Evolutionary conservation across 2,329 filamentous ascomycete species (phyloP), one percentile per base, ranked within the genome.

Genomic region (Clarireedia paspali): DNA sequence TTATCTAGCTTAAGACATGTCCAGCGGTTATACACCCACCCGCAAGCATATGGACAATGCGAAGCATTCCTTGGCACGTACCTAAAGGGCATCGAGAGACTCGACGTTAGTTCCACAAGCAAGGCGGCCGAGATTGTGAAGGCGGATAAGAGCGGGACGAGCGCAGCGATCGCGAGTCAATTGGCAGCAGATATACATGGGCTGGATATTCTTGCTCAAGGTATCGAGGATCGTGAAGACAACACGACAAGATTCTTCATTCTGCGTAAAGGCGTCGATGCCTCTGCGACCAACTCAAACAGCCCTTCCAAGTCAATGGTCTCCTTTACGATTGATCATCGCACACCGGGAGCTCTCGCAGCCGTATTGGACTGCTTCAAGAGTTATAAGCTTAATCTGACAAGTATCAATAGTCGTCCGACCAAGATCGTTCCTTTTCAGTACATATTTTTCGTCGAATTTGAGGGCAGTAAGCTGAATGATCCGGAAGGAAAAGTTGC

Each of bases 371-470:
- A 85, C 50, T 88, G 89, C 55, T 97, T 97, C 73, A 84, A 84
- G 60, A 75, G 75, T 6, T 78, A 82, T 62, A 78, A 79, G 5
- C 77, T 96, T 56, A 95, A 96, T 69, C 74, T 97, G 63, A 96
- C 91, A 30, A 92, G 87, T 70, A 95, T 97, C 71, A 91, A 91
- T 69, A 91, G 88, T 62, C 75, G 92, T 61, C 92, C 92, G 5
- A 91, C 88, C 65, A 80, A 88, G 55, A 75, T 80, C 40, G 74
- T 76, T 63, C 83, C 87, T 20, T 97, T 95, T 82, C 85, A 95
- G 69, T 97, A 97, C 73, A 81, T 96, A 39, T 96, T 97, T 74
- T 91, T 97, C 68, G 85, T 96, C 30, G 92, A 97, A 75, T 91
- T 95, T 65, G 81, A 87, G 69, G 86, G 87, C 1, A 78, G 82